Base-by-base conservation (phyloP, 129 eudicot species). In the Flaveria ramosissima region DNA sequence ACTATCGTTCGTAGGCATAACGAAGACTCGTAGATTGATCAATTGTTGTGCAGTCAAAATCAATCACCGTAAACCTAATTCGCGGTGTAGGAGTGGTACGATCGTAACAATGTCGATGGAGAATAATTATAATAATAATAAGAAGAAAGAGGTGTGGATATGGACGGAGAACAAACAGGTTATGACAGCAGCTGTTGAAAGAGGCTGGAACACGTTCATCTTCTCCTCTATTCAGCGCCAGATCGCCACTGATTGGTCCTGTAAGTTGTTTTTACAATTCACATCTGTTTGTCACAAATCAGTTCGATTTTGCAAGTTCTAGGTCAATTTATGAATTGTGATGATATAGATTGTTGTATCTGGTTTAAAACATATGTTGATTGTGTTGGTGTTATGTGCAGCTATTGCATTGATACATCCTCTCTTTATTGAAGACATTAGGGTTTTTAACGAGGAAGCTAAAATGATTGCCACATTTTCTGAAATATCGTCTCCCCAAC, bases 121-220 rank as follows among this genome's bases (percentile, higher is more conserved):
- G 71, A 36, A 36, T 36, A 36, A 36, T 36, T 52, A 64, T 51
- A 70, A 71, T 9, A 57, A 69, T 16, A 77, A 30, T 62, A 52
- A 72, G 78, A 83, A 78, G 81, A 93, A 85, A 84, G 67, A 81
- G 70, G 93, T 93, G 42, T 93, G 97, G 98, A 81, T 93, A 68
- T 93, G 98, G 98, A 89, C 91, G 43, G 90, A 90, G 78, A 91
- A 83, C 78, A 87, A 93, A 78, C 86, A 91, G 76, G 98, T 91
- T 15, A 91, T 93, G 97, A 93, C 98, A 9, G 83, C 96, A 62
- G 97, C 98, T 30, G 92, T 89, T 16, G 98, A 93, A 79, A 89
- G 96, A 78, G 98, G 98, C n/a, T 93, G 98, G 98, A 80, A 75
- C 60, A 93, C 97, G 56, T 93, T 93, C 73, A 43, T 93, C 19